Evolutionary conservation across 2,329 filamentous ascomycete species (phyloP), one percentile per base, ranked within the genome.

Genomic region (Ascocoryne sarcoides): DNA sequence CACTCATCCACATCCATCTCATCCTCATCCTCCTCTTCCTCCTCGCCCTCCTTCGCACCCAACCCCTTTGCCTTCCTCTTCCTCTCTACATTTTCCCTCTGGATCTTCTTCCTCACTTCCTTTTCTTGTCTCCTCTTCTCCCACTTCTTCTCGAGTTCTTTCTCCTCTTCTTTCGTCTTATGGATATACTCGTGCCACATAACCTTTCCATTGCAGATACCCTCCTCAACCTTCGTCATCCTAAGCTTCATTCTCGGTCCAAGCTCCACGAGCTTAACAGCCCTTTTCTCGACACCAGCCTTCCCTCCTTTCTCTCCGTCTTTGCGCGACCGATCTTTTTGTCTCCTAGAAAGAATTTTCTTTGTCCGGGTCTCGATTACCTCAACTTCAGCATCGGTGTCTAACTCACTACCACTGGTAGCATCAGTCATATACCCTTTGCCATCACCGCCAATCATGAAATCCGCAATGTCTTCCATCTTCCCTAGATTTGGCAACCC

Each of bases 161-260:
- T 75, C 42, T 87, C 67, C 61, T 98, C 89, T 14, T 76, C 73
- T 52, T 78, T 78, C 5, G 77, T 79, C 71, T 98, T 98, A 59
- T 82, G 76, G 39, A 96, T 79, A 59, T 87, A 93, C 60, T 95
- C 88, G 62, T 98, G 92, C 92, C 92, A 98, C 84, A 98, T 85
- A 42, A 95, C 75, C 60, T 87, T 92, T 36, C 92, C 92, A 18
- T 76, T 74, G 55, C 88, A 95, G 5, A 96, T 65, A 1, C 90
- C 92, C 54, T 98, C 92, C 59, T 98, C 92, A 4, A 98, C 89
- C 67, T 98, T 98, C 40, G 87, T 89, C 64, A 98, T 69, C 21
- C 90, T 79, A 30, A 98, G 67, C 45, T 77, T 82, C 83, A 98
- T 82, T 39, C 92, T 78, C 1, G 92, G 92, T 0, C 92, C 92